Evolutionary conservation across 108 stramenopile species (phyloP).

Genomic region (Pseudonitzschia multistriata): DNA sequence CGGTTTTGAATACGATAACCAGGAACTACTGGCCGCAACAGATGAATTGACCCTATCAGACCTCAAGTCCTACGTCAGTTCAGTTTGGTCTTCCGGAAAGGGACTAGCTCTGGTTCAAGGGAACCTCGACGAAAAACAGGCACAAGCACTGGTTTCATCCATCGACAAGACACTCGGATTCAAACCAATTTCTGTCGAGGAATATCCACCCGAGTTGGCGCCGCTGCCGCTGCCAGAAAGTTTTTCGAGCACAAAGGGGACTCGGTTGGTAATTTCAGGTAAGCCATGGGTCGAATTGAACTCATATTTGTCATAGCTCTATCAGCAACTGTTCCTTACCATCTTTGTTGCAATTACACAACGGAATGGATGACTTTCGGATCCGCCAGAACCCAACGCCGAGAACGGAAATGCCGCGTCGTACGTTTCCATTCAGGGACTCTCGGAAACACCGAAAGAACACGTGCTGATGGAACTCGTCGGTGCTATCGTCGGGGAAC

Average conservation of each 20-base stretch:
- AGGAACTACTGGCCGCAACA: slow-evolving; percentile 51
- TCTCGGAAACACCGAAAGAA: slow-evolving; percentile 58
- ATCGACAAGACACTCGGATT: slow-evolving; percentile 72
- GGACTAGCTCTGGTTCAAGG: slow-evolving; percentile 81
- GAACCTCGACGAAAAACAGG: slow-evolving; percentile 72
- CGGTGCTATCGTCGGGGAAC: slow-evolving; percentile 71
- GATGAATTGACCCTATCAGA: slow-evolving; percentile 44
- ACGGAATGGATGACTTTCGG: slow-evolving; percentile 48
- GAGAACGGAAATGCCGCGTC: slow-evolving; percentile 68
- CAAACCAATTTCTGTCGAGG: slow-evolving; percentile 52
- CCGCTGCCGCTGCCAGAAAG: slow-evolving; percentile 60
- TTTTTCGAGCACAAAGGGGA: slow-evolving; percentile 22
- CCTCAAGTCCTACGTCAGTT: slow-evolving; percentile 54
- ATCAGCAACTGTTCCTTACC: slow-evolving; percentile 76
- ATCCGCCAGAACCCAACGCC: slow-evolving; percentile 73
- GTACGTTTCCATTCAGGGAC: slow-evolving; percentile 67
- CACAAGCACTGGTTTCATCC: slow-evolving; percentile 55
- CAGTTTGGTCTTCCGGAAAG: slow-evolving; percentile 70
- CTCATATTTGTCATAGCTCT: slow-evolving; percentile 46
- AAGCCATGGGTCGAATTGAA: neutral
- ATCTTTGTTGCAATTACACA: slow-evolving; percentile 66
- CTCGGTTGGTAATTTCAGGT: slow-evolving; percentile 45
- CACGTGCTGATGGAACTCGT: slow-evolving; percentile 76
- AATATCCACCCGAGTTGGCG: slow-evolving; percentile 58
- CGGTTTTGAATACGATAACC: slow-evolving; percentile 58